These are phyloP conservation scores for Xylariales sp. DNA, from an alignment of 2,329 filamentous ascomycete genomes.

Conservation along the genomic window DNA sequence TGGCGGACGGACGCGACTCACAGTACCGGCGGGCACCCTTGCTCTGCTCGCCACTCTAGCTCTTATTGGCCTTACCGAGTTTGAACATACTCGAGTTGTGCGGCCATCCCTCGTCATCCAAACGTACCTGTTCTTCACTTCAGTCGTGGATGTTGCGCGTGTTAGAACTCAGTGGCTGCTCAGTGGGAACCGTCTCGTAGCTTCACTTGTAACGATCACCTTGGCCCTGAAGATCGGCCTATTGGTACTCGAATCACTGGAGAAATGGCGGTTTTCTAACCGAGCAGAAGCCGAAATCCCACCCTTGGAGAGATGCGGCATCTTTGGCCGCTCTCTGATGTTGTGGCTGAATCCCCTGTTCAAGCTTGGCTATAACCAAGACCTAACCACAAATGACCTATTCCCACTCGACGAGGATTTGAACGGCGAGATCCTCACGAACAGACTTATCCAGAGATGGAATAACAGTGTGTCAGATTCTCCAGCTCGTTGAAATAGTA, in stretches of 20 bases:
- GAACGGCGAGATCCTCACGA: not conserved
- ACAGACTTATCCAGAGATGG: not conserved
- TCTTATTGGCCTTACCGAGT: not conserved
- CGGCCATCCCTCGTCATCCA: conserved; percentile 2
- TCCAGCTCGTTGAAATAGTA: not conserved
- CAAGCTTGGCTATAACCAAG: not conserved
- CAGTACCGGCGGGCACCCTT: not conserved
- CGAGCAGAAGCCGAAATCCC: not conserved
- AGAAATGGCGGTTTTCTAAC: not conserved
- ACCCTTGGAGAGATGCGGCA: conserved; percentile 2
- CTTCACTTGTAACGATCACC: conserved; percentile 1
- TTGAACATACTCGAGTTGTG: not conserved
- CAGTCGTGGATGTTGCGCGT: not conserved
- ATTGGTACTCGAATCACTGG: conserved; percentile 1
- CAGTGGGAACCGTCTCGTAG: not conserved
- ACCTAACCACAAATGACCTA: not conserved
- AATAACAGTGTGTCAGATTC: not conserved
- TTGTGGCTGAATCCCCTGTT: conserved; percentile 5
- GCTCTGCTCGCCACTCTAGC: conserved; percentile 2
- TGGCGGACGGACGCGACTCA: not conserved
- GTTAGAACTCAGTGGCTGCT: conserved; percentile 4
- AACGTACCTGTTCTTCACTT: conserved; percentile 1
- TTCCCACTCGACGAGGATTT: conserved; percentile 1
- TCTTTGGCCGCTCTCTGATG: conserved; percentile 3
- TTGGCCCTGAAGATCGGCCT: conserved; percentile 1